Evolutionary conservation across 129 eudicot species (phyloP).

Genomic region (Rutidosis leptorrhynchoides): DNA sequence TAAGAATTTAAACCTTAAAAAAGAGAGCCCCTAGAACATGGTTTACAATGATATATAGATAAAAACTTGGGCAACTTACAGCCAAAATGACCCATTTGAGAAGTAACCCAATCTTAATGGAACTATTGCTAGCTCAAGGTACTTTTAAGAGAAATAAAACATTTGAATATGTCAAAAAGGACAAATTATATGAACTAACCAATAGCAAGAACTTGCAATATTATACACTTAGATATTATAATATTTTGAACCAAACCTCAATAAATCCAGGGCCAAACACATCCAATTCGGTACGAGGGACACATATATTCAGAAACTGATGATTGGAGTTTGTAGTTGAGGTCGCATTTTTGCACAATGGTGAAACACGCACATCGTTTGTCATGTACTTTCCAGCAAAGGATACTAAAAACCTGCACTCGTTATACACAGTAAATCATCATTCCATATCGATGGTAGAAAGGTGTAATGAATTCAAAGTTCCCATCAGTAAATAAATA

Average conservation of each 20-base stretch:
- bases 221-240: slow-evolving; percentile 4
- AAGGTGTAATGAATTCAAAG: not conserved
- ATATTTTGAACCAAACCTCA: slow-evolving; percentile 52
- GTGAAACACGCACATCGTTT: slow-evolving; percentile 42
- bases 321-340: slow-evolving; percentile 35
- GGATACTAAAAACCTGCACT: slow-evolving; percentile 80
- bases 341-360: slow-evolving; percentile 26
- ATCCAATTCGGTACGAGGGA: slow-evolving; percentile 57
- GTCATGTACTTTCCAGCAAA: slow-evolving; percentile 71
- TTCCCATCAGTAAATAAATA: no score
- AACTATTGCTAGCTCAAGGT: not conserved
- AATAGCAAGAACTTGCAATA: not conserved
- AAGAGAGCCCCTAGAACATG: not conserved
- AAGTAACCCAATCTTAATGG: not conserved
- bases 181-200: not conserved
- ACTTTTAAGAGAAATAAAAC: not conserved
- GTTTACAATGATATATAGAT: not conserved
- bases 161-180: not conserved
- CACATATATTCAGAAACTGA: slow-evolving; percentile 57
- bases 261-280: slow-evolving; percentile 76
- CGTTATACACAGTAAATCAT: slow-evolving; percentile 2
- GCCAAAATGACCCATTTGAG: not conserved
- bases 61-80: not conserved
- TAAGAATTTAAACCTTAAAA: not conserved
- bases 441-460: not conserved